Conservation (phyloP, 371 early-diverging fungal species). For the Chytridiales sp. region DNA sequence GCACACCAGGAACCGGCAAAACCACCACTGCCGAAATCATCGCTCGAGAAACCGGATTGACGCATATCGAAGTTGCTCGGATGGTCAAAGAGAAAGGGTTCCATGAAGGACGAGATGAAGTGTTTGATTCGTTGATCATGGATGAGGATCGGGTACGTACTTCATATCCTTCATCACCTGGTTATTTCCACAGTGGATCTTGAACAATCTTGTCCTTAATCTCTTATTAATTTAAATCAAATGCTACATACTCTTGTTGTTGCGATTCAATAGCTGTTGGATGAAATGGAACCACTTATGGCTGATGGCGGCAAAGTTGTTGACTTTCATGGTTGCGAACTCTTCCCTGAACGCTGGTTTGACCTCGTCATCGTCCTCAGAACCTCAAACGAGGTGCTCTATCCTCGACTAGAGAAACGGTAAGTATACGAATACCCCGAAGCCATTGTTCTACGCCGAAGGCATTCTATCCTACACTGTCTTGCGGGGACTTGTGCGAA, state of each 20-base stretch:
- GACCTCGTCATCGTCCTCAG: slow-evolving; percentile 93
- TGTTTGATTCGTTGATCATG: slow-evolving; percentile 87
- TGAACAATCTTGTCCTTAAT: slow-evolving; percentile 5
- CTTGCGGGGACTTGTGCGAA: background rate
- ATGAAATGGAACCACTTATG: slow-evolving; percentile 82
- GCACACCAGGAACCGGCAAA: slow-evolving; percentile 98
- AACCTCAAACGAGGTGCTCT: slow-evolving; percentile 75
- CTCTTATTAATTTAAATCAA: slow-evolving; percentile 1
- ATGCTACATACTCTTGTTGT: background rate
- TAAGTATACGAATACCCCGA: slow-evolving; percentile 29
- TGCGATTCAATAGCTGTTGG: slow-evolving; percentile 58
- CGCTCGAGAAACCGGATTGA: slow-evolving; percentile 62
- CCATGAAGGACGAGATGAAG: slow-evolving; percentile 84
- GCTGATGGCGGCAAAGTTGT: slow-evolving; percentile 81
- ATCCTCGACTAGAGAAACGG: slow-evolving; percentile 82
- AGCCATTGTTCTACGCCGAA: background rate
- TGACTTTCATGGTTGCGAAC: slow-evolving; percentile 91
- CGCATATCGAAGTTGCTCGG: slow-evolving; percentile 85
- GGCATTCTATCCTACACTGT: background rate
- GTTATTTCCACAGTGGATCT: background rate
- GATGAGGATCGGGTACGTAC: slow-evolving; percentile 86
- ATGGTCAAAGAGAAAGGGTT: slow-evolving; percentile 83
- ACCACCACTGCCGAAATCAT: slow-evolving; percentile 88
- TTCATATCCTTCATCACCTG: background rate
- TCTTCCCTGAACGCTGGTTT: slow-evolving; percentile 96